Conservation (phyloP, 148 eudicot genomes). For the Nyssa sinensis region DNA sequence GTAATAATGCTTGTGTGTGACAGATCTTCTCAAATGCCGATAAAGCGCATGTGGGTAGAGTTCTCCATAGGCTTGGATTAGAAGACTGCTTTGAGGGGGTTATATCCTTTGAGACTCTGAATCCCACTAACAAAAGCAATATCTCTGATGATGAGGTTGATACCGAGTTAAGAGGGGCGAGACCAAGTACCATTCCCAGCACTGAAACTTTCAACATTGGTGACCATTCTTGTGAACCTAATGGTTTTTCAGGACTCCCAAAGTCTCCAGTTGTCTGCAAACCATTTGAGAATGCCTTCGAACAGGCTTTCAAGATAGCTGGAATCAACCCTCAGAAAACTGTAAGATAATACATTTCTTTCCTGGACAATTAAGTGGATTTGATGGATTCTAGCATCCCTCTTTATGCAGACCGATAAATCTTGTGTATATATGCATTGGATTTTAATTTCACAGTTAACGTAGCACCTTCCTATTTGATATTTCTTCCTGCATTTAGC, state of each 20-base stretch:
- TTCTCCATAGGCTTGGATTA: conserved; percentile 68
- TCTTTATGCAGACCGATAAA: no score
- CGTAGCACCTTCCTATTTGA: neutral
- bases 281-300: conserved; percentile 62
- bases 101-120: conserved; percentile 82
- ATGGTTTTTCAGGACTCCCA: conserved; percentile 34
- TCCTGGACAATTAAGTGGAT: neutral
- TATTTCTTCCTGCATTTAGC: no score
- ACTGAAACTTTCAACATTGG: conserved; percentile 29
- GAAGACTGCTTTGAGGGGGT: conserved; percentile 83
- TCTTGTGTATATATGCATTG: neutral
- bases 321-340: conserved; percentile 63
- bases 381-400: no score
- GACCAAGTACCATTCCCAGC: conserved; percentile 1
- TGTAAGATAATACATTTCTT: conserved; percentile 34
- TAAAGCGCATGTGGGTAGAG: conserved; percentile 57
- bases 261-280: conserved; percentile 73
- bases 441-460: conserved; percentile 1
- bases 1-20: neutral
- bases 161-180: conserved; percentile 16
- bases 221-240: conserved; percentile 37
- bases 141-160: conserved; percentile 11
- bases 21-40: conserved; percentile 85
- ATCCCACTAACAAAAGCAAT: conserved; percentile 31
- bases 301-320: conserved; percentile 62